A percentile compares a stretch with the other conserved stretches of the same genome.
These are phyloP conservation scores for Cynara cardunculus DNA, from an alignment of 129 eudicot genomes.

Conservation along the genomic window DNA sequence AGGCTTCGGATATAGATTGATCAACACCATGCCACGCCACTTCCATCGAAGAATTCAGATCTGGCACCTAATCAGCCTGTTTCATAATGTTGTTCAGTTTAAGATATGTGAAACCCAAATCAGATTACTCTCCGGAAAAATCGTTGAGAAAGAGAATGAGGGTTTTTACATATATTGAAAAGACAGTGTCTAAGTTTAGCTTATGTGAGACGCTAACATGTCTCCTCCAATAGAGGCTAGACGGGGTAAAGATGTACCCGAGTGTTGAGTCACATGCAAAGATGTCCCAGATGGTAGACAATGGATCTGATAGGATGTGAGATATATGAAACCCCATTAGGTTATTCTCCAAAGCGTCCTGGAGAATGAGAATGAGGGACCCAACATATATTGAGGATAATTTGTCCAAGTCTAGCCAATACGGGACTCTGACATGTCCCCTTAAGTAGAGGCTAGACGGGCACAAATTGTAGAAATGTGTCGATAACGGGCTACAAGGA, in stretches of 20 bases:
- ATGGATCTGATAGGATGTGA: no score
- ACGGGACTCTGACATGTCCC: no score
- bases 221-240: neutral
- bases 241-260: neutral
- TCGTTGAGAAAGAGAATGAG: neutral
- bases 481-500: no score
- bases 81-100: constrained; percentile 1
- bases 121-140: neutral
- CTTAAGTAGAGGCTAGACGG: no score
- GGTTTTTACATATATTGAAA: neutral
- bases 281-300: neutral
- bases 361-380: no score
- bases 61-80: constrained; percentile 27
- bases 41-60: neutral
- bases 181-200: neutral
- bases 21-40: neutral
- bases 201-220: neutral
- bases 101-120: neutral
- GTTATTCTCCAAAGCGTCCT: no score
- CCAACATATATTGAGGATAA: no score
- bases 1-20: neutral
- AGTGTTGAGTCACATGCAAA: neutral
- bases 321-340: no score
- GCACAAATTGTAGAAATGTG: no score
- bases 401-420: no score